Base-by-base conservation (phyloP, 2,329 filamentous ascomycete species). In the Aspergillus ruber region DNA sequence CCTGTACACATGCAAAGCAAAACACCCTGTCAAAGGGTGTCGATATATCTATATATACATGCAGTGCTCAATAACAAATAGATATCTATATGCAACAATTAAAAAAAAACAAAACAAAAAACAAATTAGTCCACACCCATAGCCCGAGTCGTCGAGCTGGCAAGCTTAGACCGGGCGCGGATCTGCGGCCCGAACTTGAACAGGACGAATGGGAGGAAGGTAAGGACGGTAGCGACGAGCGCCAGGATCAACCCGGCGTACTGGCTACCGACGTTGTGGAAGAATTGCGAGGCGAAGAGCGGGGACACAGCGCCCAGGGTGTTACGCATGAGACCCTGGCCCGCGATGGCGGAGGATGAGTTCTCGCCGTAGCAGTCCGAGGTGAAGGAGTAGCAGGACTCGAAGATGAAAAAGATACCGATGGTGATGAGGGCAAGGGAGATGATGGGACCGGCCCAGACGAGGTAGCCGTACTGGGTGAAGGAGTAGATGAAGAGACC, bases 401-500 rank as follows among this genome's bases (percentile, higher is more conserved):
- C 62, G 45, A 65, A 65, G 45, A 64, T 74, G 62, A 78, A 79
- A 70, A 73, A 78, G 59, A 79, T 78, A 4, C 76, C 76, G 47
- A 78, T 70, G 3, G 74, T 68, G 44, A 78, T 78, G 7, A 73
- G 71, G 0, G 69, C 74, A 2, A 79, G 69, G 12, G 71, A 73
- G 43, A 78, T 72, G 27, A 69, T 63, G 1, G 75, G 75, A 0
- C 71, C 75, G 44, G 77, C 71, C 76, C 76, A 79, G 44, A 58
- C 63, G 1, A 78, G 58, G 45, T 69, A 66, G 4, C 62, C 68
- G 58, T 78, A 78, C 56, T 78, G 75, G 1, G 75, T 77, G 66
- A 78, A 78, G 35, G 66, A 71, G 68, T 78, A 79, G 59, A 79
- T 74, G 66, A 76, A 76, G 2, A 77, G 67, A 13, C 74, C 74